Evolutionary conservation across 768 basidiomycete species (phyloP), one percentile per base, ranked within the genome.

Genomic region (Grammothele lineata): DNA sequence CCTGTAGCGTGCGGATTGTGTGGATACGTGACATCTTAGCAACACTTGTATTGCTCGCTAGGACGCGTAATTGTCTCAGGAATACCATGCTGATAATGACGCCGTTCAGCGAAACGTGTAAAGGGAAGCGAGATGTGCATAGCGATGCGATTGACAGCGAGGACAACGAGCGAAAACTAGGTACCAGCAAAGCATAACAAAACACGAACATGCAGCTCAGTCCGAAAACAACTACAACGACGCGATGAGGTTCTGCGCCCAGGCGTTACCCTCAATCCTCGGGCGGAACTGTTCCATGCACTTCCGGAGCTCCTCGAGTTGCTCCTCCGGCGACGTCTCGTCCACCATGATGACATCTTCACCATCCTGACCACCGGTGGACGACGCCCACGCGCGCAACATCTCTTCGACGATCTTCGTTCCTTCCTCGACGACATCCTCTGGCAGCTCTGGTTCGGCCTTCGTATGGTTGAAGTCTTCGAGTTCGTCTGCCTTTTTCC

Each of bases 401-500:
- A 99, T 74, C 19, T 85, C 75, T 58, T 93, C 82, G 54, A 98
- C 80, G 18, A 94, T 75, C 40, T 75, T 68, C 7, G 93, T 81
- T 1, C 96, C 96, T 54, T 87, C 80, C 25, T 92, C 85, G 4
- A 78, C 78, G 37, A 84, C 75, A 14, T 82, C 76, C 23, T 78
- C 62, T 11, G 81, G 65, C 50, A 83, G 72, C 35, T 75, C 72
- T 3, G 74, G 64, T 14, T 62, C 65, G 19, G 61, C 57, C n/a
- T 63, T 61, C 1, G 59, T 54, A 12, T 59, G 50, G 6, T 76
- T 81, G 65, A 93, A 92, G 60, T 92, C 87, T 65, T 93, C 90
- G 26, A 96, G 68, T 55, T 94, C 92, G 48, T 93, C 89, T 0
- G 93, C 92, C 60, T 94, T 96, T 21, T 84, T 75, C 66, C 87